A percentile compares a stretch with the other conserved stretches of the same genome.
Evolutionary conservation across 495 filamentous ascomycete genomes (phyloP).

Genomic region (Cercophora scortea): DNA sequence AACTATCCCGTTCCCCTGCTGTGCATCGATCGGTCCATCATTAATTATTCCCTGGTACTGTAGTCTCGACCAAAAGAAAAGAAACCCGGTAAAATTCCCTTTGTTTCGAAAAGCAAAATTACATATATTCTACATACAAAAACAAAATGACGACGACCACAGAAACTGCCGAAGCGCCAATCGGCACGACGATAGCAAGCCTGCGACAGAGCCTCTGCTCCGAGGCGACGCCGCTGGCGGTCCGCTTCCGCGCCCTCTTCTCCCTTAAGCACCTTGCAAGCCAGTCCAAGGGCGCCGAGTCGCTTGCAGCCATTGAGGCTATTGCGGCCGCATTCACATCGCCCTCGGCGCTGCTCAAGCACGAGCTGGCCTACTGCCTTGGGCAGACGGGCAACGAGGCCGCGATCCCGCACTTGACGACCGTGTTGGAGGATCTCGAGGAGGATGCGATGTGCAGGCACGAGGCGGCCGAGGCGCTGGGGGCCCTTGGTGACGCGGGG

Average conservation of each 20-base stretch:
- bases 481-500: slow-evolving; percentile 67
- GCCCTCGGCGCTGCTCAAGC: slow-evolving; percentile 79
- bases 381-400: slow-evolving; percentile 76
- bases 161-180: background rate
- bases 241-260: slow-evolving; percentile 94
- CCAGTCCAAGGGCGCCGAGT: slow-evolving; percentile 47
- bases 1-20: too few relatives aligned
- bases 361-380: slow-evolving; percentile 95
- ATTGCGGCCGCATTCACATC: slow-evolving; percentile 86
- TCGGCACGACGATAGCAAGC: slow-evolving; percentile 36
- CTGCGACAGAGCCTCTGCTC: slow-evolving; percentile 72
- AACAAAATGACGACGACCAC: background rate
- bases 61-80: too few relatives aligned
- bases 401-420: slow-evolving; percentile 63
- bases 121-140: too few relatives aligned
- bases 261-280: slow-evolving; percentile 90
- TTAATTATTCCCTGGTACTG: too few relatives aligned
- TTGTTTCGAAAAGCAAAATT: too few relatives aligned
- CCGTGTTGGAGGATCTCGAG: slow-evolving; percentile 64
- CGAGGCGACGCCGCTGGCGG: slow-evolving; percentile 72
- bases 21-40: too few relatives aligned
- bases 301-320: slow-evolving; percentile 76
- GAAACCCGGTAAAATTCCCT: too few relatives aligned
- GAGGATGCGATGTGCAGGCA: slow-evolving; percentile 96
- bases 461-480: slow-evolving; percentile 92